Evolutionary conservation across 805 yeast species (phyloP).

Genomic region (Ogataea pini): DNA sequence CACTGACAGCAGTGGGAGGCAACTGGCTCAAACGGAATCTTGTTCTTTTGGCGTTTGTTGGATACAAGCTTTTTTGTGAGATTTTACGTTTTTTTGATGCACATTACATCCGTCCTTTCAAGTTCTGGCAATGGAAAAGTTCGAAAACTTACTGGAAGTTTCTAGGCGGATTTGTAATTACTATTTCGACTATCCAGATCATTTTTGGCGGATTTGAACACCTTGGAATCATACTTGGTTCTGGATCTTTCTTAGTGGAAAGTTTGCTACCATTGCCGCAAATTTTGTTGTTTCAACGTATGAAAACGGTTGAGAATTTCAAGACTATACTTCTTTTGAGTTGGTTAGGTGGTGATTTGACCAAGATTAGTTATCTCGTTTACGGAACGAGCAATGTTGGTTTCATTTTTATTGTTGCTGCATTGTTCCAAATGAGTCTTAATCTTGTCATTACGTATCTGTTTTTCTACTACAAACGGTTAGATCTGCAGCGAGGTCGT

Average conservation of each 20-base stretch:
- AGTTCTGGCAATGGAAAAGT: constrained; percentile 82
- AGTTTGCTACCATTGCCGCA: constrained; percentile 76
- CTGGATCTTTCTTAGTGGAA: constrained; percentile 59
- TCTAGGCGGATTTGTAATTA: constrained; percentile 42
- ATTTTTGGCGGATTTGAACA: constrained; percentile 27
- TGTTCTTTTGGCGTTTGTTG: constrained; percentile 13
- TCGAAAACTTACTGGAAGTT: constrained; percentile 40
- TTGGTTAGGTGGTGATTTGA: constrained; percentile 88
- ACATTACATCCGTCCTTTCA: constrained; percentile 58
- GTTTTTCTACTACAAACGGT: constrained; percentile 58
- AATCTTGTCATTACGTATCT: constrained; percentile 75
- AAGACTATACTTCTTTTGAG: constrained; percentile 71
- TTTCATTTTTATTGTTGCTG: constrained; percentile 64
- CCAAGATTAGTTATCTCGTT: constrained; percentile 72
- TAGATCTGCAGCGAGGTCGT: constrained; percentile 17
- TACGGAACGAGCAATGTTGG: constrained; percentile 76
- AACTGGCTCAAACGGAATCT: constrained; percentile 1
- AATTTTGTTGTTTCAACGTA: constrained; percentile 63
- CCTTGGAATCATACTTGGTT: constrained; percentile 34
- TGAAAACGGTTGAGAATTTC: constrained; percentile 75
- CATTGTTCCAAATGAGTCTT: constrained; percentile 72
- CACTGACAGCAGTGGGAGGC: constrained; percentile 1
- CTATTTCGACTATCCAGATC: constrained; percentile 24
- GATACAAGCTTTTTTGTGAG: constrained; percentile 35
- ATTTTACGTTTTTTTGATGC: constrained; percentile 68